phyloP scores from a whole-genome alignment of 257 asterid genomes.

The Solanum chaucha region DNA sequence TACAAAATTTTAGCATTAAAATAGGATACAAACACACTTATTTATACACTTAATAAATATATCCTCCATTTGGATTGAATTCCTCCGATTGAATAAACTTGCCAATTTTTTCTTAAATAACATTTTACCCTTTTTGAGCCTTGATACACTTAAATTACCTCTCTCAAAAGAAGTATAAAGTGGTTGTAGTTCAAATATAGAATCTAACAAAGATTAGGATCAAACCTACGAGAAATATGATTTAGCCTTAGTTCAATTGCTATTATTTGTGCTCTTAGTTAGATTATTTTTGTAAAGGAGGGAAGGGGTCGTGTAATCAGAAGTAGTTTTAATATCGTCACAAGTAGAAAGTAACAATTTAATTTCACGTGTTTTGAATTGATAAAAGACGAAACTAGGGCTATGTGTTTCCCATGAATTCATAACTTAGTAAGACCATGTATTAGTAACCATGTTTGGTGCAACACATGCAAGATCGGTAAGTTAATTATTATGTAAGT shows the following conservation, averaged over 20 bases:
- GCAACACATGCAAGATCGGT: background rate
- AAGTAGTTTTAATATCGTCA: no score
- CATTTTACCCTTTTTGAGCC: background rate
- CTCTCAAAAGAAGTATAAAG: no score
- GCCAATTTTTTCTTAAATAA: no score
- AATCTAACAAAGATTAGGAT: background rate
- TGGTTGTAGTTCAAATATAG: background rate
- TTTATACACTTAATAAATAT: background rate
- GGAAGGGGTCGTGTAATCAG: no score
- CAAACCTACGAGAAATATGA: rapidly evolving
- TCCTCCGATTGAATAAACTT: background rate
- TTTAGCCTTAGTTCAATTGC: background rate
- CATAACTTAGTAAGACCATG: no score
- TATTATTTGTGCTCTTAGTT: background rate
- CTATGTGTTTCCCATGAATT: no score
- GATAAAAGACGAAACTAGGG: no score
- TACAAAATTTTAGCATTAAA: background rate
- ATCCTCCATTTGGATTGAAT: background rate
- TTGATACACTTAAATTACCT: no score
- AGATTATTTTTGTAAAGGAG: background rate
- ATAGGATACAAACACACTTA: background rate
- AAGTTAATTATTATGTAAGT: no score
- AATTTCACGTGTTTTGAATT: no score
- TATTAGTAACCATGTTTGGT: background rate
- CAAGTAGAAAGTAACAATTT: no score